A percentile compares a stretch with the other conserved stretches of the same genome.
phyloP scores from a whole-genome alignment of 2,329 filamentous ascomycete genomes.

The Penicillium sp. region DNA sequence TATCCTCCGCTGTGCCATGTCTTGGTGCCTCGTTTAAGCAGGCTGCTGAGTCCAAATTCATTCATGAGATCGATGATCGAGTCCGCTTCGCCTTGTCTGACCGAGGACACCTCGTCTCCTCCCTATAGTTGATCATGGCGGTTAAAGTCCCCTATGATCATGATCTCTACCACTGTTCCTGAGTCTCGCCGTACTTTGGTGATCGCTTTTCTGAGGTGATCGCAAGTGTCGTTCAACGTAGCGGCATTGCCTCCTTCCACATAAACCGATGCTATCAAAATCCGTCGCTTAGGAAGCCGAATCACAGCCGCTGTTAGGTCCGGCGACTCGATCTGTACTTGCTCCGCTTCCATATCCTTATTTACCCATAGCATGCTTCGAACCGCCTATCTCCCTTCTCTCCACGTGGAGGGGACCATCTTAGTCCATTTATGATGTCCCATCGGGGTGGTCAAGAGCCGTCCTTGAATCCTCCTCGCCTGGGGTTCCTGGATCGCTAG shows the following conservation, averaged over 20 bases:
- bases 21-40: constrained; percentile 42
- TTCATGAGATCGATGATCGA: constrained; percentile 43
- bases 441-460: constrained; percentile 25
- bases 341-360: constrained; percentile 29
- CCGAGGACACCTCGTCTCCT: constrained; percentile 34
- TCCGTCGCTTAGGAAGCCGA: constrained; percentile 21
- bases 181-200: constrained; percentile 20
- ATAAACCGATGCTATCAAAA: constrained; percentile 32
- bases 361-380: constrained; percentile 33
- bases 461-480: constrained; percentile 21
- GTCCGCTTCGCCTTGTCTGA: constrained; percentile 42
- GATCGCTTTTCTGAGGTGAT: constrained; percentile 26
- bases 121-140: constrained; percentile 33
- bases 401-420: constrained; percentile 22
- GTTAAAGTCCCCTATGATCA: constrained; percentile 32
- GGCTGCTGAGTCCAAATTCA: constrained; percentile 36
- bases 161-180: constrained; percentile 24
- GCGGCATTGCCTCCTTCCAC: constrained; percentile 19
- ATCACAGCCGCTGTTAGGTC: constrained; percentile 29
- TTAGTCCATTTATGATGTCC: constrained; percentile 28
- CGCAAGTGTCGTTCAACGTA: constrained; percentile 17
- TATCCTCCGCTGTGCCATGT: constrained; percentile 34
- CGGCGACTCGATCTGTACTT: constrained; percentile 28
- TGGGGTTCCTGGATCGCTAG: constrained; percentile 24
- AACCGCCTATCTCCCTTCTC: constrained; percentile 27